Base-by-base conservation (phyloP, 805 yeast species). In the Saccharomyces mikatae region DNA sequence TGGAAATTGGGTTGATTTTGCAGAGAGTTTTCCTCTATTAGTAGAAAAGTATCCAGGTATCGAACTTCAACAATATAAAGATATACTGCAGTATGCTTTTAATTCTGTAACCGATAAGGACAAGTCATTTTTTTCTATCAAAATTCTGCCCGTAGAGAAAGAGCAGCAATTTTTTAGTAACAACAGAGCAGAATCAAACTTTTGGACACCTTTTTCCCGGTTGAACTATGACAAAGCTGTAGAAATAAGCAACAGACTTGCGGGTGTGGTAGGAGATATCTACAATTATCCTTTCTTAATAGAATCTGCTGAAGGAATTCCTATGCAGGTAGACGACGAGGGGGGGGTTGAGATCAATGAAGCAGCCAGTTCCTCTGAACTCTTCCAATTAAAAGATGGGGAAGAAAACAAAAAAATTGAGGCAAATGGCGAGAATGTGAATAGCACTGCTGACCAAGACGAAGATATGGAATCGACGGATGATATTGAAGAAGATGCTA, bases 11-110 rank as follows among this genome's bases (percentile, higher is more conserved):
- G 47, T 52, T 24, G 52, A 56, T 5, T 52, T 54, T 27, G 31
- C 50, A 3, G 54, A 54, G 49, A 52, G 64, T 0, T 74, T 77
- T 52, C 76, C 78, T 6, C 57, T 69, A 21, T 52, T 75, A 30
- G 52, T 53, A 10, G 55, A 58, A 10, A 64, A 60, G 46, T 57
- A 66, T 50, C 57, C 58, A 14, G 56, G 56, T 21, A 60, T 59
- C 3, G 66, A 66, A 48, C 54, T 66, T 2, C 56, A 61, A 1
- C 50, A 64, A 5, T 60, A 58, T 46, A 55, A 60, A 6, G 62
- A 66, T 13, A 49, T 59, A 10, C 22, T 63, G 9, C 21, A 56
- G 27, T 56, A 58, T 54, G 57, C 64, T 11, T 36, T 22, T 3
- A 36, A 17, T 36, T 17, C 8, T 24, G 44, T 11, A 26, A 55